phyloP scores from a whole-genome alignment of 2,329 filamentous ascomycete species.

The Sarocladiaceae sp. region DNA sequence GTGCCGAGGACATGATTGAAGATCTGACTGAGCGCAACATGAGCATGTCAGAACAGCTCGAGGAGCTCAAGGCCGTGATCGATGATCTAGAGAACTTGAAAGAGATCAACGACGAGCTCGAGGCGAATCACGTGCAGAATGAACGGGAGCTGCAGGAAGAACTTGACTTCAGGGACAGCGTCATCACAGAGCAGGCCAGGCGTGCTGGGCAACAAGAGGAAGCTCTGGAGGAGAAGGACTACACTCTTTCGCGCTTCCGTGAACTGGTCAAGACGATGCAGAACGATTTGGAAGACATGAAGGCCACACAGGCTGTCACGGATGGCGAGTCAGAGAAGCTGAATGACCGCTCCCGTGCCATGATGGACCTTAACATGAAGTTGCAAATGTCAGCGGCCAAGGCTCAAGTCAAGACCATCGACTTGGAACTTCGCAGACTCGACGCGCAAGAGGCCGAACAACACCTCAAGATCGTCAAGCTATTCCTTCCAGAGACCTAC shows the following conservation, averaged over 20 bases:
- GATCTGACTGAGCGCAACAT: slow-evolving; percentile 86
- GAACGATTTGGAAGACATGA: slow-evolving; percentile 84
- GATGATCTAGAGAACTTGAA: slow-evolving; percentile 85
- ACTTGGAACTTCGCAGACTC: slow-evolving; percentile 79
- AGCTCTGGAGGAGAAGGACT: slow-evolving; percentile 80
- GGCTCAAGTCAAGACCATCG: slow-evolving; percentile 90
- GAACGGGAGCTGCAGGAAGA: slow-evolving; percentile 94
- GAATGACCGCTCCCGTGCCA: slow-evolving; percentile 80
- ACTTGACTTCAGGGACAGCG: slow-evolving; percentile 78
- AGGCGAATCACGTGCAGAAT: slow-evolving; percentile 87
- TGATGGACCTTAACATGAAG: slow-evolving; percentile 96
- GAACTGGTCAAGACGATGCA: slow-evolving; percentile 85
- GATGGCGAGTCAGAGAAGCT: slow-evolving; percentile 91
- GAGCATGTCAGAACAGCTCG: slow-evolving; percentile 75
- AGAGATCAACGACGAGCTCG: slow-evolving; percentile 91
- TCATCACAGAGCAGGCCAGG: slow-evolving; percentile 78
- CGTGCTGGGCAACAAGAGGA: slow-evolving; percentile 73
- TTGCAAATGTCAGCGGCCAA: slow-evolving; percentile 86
- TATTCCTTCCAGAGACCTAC: slow-evolving; percentile 85
- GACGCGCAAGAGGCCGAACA: slow-evolving; percentile 86
- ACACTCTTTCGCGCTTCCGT: slow-evolving; percentile 82
- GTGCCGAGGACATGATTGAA: slow-evolving; percentile 91
- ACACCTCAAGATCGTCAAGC: slow-evolving; percentile 81
- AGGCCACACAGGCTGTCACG: slow-evolving; percentile 85
- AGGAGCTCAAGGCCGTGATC: slow-evolving; percentile 75